A percentile compares a stretch with the other conserved stretches of the same genome.
phyloP scores from a whole-genome alignment of 352 stramenopile species.

The Phytophthora pisi region DNA sequence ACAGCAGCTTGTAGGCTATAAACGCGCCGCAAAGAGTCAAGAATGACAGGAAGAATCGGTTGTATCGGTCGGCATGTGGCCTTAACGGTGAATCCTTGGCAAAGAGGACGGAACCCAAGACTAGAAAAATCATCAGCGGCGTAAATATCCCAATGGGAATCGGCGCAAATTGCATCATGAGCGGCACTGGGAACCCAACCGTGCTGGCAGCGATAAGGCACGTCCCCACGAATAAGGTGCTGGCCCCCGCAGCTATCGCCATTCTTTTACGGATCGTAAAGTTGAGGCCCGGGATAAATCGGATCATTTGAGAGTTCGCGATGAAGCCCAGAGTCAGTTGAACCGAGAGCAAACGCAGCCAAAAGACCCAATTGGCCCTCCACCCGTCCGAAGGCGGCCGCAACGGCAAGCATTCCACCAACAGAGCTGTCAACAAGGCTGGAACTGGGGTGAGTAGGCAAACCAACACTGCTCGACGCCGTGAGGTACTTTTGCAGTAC shows the following conservation, averaged over 20 bases:
- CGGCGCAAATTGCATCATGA: not conserved
- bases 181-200: not conserved
- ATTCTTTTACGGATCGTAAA: not conserved
- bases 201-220: not conserved
- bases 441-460: not conserved
- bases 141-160: not conserved
- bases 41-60: not conserved
- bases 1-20: not conserved
- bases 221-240: not conserved
- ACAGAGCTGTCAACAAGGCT: not conserved
- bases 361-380: conserved; percentile 1
- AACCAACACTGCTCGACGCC: not conserved
- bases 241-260: not conserved
- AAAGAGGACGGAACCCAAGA: not conserved
- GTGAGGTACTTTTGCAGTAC: conserved; percentile 4
- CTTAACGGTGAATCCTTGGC: not conserved
- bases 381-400: not conserved
- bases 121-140: not conserved
- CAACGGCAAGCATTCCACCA: not conserved
- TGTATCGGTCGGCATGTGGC: not conserved
- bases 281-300: not conserved
- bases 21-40: not conserved
- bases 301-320: not conserved
- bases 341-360: not conserved
- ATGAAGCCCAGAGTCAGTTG: not conserved